phyloP scores from a whole-genome alignment of 345 rosid species.

The Geranium brycei region DNA sequence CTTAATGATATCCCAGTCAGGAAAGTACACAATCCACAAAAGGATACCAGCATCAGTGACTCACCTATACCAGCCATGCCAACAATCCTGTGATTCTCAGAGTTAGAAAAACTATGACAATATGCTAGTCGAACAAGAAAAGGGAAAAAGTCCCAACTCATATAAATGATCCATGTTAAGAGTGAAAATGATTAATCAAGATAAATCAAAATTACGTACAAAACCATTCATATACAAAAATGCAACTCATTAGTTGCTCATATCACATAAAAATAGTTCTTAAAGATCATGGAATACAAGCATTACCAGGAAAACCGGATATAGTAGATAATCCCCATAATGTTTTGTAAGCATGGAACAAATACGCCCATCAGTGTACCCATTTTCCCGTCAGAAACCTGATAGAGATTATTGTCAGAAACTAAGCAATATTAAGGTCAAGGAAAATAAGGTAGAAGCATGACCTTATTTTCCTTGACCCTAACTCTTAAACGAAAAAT shows the following conservation, averaged over 20 bases:
- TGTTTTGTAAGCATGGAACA: conserved; percentile 94
- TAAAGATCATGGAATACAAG: conserved; percentile 4
- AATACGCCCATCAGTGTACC: conserved; percentile 99
- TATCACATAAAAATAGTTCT: conserved; percentile 1
- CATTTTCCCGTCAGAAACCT: conserved; percentile 59
- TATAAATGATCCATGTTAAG: background rate
- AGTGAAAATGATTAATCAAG: background rate
- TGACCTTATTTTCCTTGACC: too few relatives aligned
- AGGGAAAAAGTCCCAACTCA: background rate
- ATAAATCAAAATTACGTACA: background rate
- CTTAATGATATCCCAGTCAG: conserved; percentile 84
- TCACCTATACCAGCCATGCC: conserved; percentile 96
- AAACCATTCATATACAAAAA: background rate
- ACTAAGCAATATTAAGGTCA: conserved; percentile 3
- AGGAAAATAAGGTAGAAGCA: too few relatives aligned
- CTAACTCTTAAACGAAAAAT: background rate
- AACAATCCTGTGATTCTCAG: conserved; percentile 69
- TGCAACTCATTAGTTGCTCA: background rate
- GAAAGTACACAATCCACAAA: conserved; percentile 92
- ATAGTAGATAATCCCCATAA: conserved; percentile 93
- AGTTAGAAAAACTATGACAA: conserved; percentile 6
- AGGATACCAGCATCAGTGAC: conserved; percentile 61
- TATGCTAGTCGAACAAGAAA: conserved; percentile 2
- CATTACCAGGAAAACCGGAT: conserved; percentile 93
- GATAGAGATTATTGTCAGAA: conserved; percentile 26